Conservation (phyloP, 148 eudicot species). For the Arctostaphylos glauca region DNA sequence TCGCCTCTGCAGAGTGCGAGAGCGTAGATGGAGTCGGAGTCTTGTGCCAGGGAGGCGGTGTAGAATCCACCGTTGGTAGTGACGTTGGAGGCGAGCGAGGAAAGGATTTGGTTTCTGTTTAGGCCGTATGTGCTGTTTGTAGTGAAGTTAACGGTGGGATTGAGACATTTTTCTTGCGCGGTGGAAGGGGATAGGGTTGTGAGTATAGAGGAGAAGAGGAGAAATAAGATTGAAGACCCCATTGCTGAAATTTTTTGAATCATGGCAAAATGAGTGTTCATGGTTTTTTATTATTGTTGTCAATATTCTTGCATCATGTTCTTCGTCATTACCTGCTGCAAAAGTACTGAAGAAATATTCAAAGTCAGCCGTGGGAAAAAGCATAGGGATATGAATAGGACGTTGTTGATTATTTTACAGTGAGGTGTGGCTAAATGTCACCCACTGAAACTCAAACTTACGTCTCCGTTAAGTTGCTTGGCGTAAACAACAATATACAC, state of each 20-base stretch:
- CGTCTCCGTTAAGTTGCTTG: too few species aligned
- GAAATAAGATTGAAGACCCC: neutral
- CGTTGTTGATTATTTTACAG: too few species aligned
- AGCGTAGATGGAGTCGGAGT: neutral
- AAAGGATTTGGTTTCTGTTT: neutral
- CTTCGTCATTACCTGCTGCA: too few species aligned
- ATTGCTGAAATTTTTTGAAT: neutral
- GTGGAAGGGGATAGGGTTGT: neutral
- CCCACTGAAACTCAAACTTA: too few species aligned
- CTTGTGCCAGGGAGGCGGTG: neutral
- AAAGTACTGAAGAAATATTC: neutral
- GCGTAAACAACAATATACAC: too few species aligned
- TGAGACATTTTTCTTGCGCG: neutral
- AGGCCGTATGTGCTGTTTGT: neutral
- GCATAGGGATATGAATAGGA: too few species aligned
- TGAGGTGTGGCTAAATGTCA: too few species aligned
- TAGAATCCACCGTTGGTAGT: neutral
- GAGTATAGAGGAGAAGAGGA: neutral
- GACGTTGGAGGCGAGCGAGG: slow-evolving; percentile 6
- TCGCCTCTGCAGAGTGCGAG: neutral
- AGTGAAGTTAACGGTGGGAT: neutral
- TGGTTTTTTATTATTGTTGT: neutral
- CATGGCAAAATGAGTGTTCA: neutral
- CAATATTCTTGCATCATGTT: neutral
- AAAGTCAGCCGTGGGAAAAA: too few species aligned